Evolutionary conservation across 2,329 filamentous ascomycete species (phyloP), one percentile per base, ranked within the genome.

Genomic region (Spiromastix sp.): DNA sequence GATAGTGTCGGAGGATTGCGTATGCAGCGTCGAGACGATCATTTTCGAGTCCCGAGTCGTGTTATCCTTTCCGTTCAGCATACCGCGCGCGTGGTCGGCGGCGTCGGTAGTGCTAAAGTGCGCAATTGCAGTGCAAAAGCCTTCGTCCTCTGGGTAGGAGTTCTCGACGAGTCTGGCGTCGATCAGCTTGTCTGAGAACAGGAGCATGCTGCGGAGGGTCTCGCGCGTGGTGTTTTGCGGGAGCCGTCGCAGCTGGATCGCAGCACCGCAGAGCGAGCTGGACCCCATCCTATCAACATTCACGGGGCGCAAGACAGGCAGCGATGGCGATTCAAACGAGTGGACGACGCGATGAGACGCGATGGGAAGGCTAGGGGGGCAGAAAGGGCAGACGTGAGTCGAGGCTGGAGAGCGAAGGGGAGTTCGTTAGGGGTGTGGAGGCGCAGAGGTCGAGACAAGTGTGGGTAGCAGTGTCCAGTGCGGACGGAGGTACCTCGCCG

Each of bases 161-260:
- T 64, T 62, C 4, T 63, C 57, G 11, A 78, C 60, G 41, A 79
- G 68, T 35, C 75, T 70, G 37, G 68, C 69, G 42, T 76, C 70
- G 32, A 76, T 57, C 32, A 79, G 63, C 42, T 79, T 74, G 46
- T 75, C 73, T 13, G 75, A 72, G 46, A 80, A 79, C n/a, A 78
- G 62, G 4, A 80, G 61, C 63, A 80, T 76, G 51, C 71, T 75
- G 44, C 70, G 67, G 37, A 80, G 63, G 12, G 70, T 64, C 42
- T 78, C 74, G 33, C 64, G 57, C 48, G 67, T 72, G 28, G 69
- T 77, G 50, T 68, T 75, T 40, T 63, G 66, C 3, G 75, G 72
- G 10, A 80, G 61, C 46, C 69, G 73, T 48, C 73, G 72, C 59
- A 80, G 64, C 37, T 74, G 54, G 41, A 80, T 64, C 30, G 62